phyloP scores from a whole-genome alignment of 225 moss, liverwort and hornwort species.

The Ulota crispa region DNA sequence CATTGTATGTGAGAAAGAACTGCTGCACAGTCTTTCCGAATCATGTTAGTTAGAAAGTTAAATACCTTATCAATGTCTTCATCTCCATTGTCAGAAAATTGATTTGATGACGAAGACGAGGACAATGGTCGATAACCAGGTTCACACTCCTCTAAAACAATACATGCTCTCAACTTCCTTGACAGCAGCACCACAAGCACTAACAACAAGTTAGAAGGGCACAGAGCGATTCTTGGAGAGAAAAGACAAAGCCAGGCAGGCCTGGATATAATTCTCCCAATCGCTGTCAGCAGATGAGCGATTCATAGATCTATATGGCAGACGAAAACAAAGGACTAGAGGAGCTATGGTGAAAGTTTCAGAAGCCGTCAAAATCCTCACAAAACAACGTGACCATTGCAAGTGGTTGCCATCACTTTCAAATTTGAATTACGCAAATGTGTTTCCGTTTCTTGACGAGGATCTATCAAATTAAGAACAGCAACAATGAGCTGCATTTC shows the following conservation, averaged over 20 bases:
- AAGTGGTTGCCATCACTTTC: neutral
- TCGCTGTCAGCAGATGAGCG: neutral
- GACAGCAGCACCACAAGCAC: conserved; percentile 46
- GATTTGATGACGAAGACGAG: conserved; percentile 44
- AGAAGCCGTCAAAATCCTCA: neutral
- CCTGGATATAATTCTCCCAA: neutral
- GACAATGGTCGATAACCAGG: conserved; percentile 39
- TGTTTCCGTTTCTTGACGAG: neutral
- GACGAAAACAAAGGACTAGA: neutral
- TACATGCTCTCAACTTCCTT: conserved; percentile 59
- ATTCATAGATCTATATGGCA: conserved; percentile 13
- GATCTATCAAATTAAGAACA: conserved; percentile 4
- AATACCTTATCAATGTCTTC: conserved; percentile 33
- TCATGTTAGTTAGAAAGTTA: neutral
- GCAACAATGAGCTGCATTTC: neutral
- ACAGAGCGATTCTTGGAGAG: conserved; percentile 1
- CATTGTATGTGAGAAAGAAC: neutral
- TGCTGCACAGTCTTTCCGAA: conserved; percentile 8
- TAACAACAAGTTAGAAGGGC: conserved; percentile 31
- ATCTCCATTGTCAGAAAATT: conserved; percentile 39
- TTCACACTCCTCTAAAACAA: conserved; percentile 36
- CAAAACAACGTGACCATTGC: neutral
- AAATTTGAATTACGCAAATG: neutral
- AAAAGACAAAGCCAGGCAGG: conserved; percentile 1
- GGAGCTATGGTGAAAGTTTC: neutral